Percentiles rank a stretch among this genome's conserved stretches.
phyloP scores from a whole-genome alignment of 2,329 filamentous ascomycete species.

The Monosporascus sp. region DNA sequence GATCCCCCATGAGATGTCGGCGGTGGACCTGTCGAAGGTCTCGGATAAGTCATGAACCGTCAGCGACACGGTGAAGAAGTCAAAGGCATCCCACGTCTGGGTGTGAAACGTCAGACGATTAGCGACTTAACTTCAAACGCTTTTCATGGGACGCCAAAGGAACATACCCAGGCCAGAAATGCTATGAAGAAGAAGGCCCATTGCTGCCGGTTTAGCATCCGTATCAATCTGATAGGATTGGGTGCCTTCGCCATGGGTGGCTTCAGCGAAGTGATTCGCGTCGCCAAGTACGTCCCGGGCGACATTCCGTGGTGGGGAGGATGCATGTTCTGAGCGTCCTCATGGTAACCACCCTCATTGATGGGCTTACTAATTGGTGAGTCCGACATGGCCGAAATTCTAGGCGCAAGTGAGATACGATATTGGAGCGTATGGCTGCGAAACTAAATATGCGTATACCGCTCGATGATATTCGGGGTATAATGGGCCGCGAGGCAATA shows the following conservation, averaged over 20 bases:
- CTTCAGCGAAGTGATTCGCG: constrained; percentile 51
- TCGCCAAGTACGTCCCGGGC: constrained; percentile 39
- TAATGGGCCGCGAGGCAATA: no score
- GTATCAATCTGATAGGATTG: constrained; percentile 47
- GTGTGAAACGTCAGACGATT: neutral
- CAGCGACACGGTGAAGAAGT: constrained; percentile 62
- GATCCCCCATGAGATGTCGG: constrained; percentile 60
- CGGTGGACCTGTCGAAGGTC: constrained; percentile 47
- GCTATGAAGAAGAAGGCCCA: constrained; percentile 53
- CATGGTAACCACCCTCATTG: neutral
- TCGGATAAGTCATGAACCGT: constrained; percentile 49
- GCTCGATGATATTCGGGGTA: no score
- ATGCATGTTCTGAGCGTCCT: constrained; percentile 19
- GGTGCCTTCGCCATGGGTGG: constrained; percentile 50
- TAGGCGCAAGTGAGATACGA: neutral
- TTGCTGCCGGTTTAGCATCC: constrained; percentile 43
- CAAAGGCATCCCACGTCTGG: constrained; percentile 59
- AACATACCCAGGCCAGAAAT: constrained; percentile 50
- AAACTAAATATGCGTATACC: no score
- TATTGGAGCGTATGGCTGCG: no score
- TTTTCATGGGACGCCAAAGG: neutral
- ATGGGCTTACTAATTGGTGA: neutral
- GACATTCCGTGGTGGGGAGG: constrained; percentile 47
- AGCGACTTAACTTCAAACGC: neutral
- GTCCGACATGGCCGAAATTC: neutral